Percentiles rank a stretch among this genome's conserved stretches.
Evolutionary conservation across 495 filamentous ascomycete genomes (phyloP).

Genomic region (Elaphomyces granulatus): DNA sequence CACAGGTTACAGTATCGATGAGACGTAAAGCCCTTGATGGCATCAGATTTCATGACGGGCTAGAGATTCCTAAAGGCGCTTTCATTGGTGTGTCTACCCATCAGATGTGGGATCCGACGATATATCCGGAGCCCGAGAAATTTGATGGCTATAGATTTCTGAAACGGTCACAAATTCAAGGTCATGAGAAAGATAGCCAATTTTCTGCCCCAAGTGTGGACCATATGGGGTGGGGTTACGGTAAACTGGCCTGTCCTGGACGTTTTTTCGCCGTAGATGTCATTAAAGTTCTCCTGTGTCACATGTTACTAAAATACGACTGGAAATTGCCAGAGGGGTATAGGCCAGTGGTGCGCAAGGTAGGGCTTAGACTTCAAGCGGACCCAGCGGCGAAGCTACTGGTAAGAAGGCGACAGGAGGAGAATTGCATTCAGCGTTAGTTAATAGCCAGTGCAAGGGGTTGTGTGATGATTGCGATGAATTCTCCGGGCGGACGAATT

Average conservation of each 20-base stretch:
- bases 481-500: too few relatives aligned
- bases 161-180: constrained; percentile 12
- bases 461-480: too few relatives aligned
- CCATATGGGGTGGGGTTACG: constrained; percentile 8
- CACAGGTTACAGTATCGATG: constrained; percentile 29
- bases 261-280: constrained; percentile 39
- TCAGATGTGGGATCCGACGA: constrained; percentile 17
- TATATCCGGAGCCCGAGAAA: constrained; percentile 8
- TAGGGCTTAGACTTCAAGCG: too few relatives aligned
- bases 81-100: constrained; percentile 22
- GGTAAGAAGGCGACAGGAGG: too few relatives aligned
- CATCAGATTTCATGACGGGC: constrained; percentile 23
- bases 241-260: constrained; percentile 34
- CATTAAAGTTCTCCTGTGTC: constrained; percentile 33
- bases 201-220: constrained; percentile 1
- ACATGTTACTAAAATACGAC: constrained; percentile 33
- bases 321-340: constrained; percentile 25
- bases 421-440: too few relatives aligned
- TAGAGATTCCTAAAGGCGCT: constrained; percentile 20
- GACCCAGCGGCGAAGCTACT: too few relatives aligned
- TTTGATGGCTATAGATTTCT: constrained; percentile 14
- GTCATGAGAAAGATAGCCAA: background rate
- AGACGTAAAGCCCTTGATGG: constrained; percentile 23
- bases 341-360: background rate
- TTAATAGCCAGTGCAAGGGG: too few relatives aligned